Base-by-base conservation (phyloP, 2,329 filamentous ascomycete genomes). In the Dothistroma septosporum region DNA sequence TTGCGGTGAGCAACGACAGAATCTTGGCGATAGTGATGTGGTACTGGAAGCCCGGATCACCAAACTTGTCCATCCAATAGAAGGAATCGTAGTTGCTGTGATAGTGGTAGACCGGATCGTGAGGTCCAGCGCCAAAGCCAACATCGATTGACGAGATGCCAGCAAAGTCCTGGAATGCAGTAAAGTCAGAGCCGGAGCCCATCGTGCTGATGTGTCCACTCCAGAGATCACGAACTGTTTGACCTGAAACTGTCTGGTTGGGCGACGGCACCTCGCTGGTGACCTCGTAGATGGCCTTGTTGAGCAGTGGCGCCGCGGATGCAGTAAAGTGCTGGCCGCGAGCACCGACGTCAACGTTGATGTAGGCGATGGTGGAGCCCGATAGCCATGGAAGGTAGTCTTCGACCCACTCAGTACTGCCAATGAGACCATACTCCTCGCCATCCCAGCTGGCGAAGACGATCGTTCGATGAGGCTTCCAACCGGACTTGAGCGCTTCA, bases 341-440 rank as follows among this genome's bases (percentile, higher is more conserved):
- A 3, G 87, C 83, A 32, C 87, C 90, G 6, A 91, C 86, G 68
- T 96, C 92, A 59, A 96, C 85, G 73, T 96, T 96, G 64, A 96
- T 76, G 70, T 96, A 96, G 10, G 91, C 91, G 16, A 96, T 83
- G 59, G 87, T 88, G 46, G 88, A 82, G 4, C 81, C 80, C 2
- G 82, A 81, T 12, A 96, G 82, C 91, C 91, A 96, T 0, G 90
- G 88, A 0, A 95, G 76, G 69, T 90, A 91, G 66, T 96, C 91
- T 72, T 96, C 92, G 0, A 96, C 91, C 91, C 92, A 96, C 72
- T 96, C 92, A 0, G 92, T 96, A 57, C 87, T 91, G 4, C 92
- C 92, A 14, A 96, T 76, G 5, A 96, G 82, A 0, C 89, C 91
- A 66, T 96, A 96, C 75, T 96, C 92, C 76, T 85, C 84, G 3